Evolutionary conservation across 2,329 filamentous ascomycete genomes (phyloP).

Genomic region (Penicillium sp.): DNA sequence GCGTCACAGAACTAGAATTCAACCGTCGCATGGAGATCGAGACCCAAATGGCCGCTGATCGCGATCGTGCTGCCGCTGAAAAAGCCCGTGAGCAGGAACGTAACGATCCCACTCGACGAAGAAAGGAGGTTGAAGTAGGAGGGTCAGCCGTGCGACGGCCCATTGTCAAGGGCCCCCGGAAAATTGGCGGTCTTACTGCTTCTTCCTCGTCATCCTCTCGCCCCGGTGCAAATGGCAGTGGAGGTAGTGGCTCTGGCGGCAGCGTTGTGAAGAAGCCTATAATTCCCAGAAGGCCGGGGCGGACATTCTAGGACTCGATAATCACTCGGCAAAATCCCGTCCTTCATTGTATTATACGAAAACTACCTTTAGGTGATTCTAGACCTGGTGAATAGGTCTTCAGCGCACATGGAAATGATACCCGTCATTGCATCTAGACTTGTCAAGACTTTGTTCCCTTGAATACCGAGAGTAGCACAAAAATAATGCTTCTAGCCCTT

Average conservation of each 20-base stretch:
- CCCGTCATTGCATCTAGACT: conserved; percentile 8
- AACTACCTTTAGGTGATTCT: background rate
- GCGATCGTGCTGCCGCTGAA: conserved; percentile 52
- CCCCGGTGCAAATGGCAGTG: conserved; percentile 19
- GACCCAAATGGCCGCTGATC: conserved; percentile 84
- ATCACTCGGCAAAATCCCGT: background rate
- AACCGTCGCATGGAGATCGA: conserved; percentile 92
- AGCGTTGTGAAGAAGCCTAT: conserved; percentile 42
- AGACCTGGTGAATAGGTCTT: background rate
- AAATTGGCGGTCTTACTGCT: conserved; percentile 30
- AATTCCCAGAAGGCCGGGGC: conserved; percentile 35
- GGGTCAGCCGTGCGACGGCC: conserved; percentile 37
- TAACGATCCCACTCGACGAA: conserved; percentile 35
- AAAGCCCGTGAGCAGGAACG: conserved; percentile 41
- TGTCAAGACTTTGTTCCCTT: too few species aligned
- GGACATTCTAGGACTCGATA: conserved; percentile 25
- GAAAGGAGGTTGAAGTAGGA: conserved; percentile 37
- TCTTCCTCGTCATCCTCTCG: conserved; percentile 27
- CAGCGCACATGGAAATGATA: conserved; percentile 17
- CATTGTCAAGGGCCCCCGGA: conserved; percentile 26
- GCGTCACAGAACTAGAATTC: conserved; percentile 86
- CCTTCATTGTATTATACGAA: conserved; percentile 2
- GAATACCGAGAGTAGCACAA: too few species aligned
- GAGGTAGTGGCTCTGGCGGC: conserved; percentile 29
- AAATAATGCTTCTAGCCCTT: too few species aligned